phyloP scores from a whole-genome alignment of 305 asterid species.

The Euphrasia arctica region DNA sequence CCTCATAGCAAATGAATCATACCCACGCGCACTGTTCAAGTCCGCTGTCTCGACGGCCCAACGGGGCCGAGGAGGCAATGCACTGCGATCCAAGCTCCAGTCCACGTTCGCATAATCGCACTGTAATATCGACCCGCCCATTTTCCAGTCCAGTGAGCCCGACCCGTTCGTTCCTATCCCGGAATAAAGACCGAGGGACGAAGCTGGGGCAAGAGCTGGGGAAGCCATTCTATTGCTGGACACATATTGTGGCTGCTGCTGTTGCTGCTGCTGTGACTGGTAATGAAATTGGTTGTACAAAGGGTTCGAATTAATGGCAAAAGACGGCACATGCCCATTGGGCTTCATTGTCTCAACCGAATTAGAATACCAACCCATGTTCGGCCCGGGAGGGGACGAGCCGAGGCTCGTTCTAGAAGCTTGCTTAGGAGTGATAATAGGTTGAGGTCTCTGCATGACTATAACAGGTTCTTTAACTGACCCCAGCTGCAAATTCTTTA shows the following conservation, averaged over 20 bases:
- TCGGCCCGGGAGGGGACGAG: conserved; percentile 58
- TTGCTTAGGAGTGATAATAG: conserved; percentile 34
- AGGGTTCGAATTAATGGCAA: conserved; percentile 39
- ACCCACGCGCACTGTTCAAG: conserved; percentile 26
- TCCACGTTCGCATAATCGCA: conserved; percentile 69
- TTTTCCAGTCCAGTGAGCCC: conserved; percentile 60
- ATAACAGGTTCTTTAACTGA: conserved; percentile 68
- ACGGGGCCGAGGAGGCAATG: conserved; percentile 33
- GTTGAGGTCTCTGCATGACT: conserved; percentile 67
- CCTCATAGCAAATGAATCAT: conserved; percentile 43
- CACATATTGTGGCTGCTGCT: conserved; percentile 31
- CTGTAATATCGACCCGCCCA: conserved; percentile 49
- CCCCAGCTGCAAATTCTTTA: conserved; percentile 70
- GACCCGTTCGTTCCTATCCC: conserved; percentile 46
- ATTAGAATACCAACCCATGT: conserved; percentile 46
- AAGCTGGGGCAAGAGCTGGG: conserved; percentile 52
- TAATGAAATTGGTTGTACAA: conserved; percentile 43
- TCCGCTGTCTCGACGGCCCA: conserved; percentile 40
- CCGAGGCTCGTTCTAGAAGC: conserved; percentile 40
- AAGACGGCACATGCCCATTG: conserved; percentile 44
- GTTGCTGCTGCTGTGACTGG: conserved; percentile 46
- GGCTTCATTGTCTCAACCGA: conserved; percentile 38
- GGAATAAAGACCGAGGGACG: conserved; percentile 76
- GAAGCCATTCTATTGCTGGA: conserved; percentile 39
- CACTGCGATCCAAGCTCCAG: conserved; percentile 79